phyloP scores from a whole-genome alignment of 2,329 filamentous ascomycete genomes.

The Diaporthe batatas region DNA sequence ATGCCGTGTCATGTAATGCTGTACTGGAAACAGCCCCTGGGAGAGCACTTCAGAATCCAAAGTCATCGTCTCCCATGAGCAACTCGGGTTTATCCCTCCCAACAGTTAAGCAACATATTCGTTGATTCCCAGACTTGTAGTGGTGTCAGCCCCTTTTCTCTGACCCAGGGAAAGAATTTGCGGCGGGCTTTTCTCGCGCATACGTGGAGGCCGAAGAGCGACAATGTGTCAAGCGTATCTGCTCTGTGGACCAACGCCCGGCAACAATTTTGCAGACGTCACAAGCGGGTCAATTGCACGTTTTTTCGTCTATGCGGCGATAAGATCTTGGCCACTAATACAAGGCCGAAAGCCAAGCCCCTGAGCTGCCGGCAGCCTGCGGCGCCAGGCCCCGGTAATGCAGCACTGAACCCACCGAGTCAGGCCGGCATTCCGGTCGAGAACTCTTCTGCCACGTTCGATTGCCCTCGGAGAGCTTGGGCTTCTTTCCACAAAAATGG shows the following conservation, averaged over 20 bases:
- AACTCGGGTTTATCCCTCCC: background rate
- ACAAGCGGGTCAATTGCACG: background rate
- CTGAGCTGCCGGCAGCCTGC: background rate
- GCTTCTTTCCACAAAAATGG: constrained; percentile 27
- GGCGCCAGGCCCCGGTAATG: background rate
- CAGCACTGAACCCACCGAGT: background rate
- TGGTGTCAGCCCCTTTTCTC: background rate
- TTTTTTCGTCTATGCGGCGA: constrained; percentile 13
- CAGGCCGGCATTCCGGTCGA: background rate
- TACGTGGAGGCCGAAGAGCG: constrained; percentile 6
- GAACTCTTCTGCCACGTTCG: constrained; percentile 13
- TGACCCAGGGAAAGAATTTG: background rate
- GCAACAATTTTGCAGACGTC: constrained; percentile 5
- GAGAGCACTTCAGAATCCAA: background rate
- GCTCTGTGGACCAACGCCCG: background rate
- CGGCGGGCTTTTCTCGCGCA: background rate
- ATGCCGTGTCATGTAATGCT: too few relatives aligned
- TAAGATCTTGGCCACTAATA: background rate
- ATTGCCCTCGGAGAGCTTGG: background rate
- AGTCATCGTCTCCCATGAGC: background rate
- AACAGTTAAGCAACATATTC: background rate
- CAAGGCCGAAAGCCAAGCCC: constrained; percentile 1
- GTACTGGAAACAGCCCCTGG: background rate
- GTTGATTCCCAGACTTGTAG: background rate
- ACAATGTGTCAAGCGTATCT: background rate